A percentile compares a stretch with the other conserved stretches of the same genome.
These are phyloP conservation scores for Chaetomiaceae sp. DNA, from an alignment of 2,329 filamentous ascomycete species.

Conservation along the genomic window DNA sequence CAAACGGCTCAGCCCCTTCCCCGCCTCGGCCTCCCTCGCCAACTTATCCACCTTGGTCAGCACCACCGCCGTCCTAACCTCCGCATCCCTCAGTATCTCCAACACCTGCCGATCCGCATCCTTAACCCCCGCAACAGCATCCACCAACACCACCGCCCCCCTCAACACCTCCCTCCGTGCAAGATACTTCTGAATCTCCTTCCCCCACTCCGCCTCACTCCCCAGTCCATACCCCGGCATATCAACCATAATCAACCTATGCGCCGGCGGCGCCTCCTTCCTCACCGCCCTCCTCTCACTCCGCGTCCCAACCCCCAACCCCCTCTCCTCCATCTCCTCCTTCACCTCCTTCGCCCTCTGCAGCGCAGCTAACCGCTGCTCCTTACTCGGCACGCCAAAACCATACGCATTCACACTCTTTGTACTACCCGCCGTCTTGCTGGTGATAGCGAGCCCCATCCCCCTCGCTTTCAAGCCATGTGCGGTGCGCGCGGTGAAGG, in stretches of 20 bases:
- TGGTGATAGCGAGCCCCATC: conserved; percentile 48
- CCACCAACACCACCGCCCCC: conserved; percentile 51
- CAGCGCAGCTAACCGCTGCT: conserved; percentile 9
- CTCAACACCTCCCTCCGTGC: conserved; percentile 42
- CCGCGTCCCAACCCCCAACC: conserved; percentile 9
- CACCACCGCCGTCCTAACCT: conserved; percentile 45
- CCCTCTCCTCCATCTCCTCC: not conserved
- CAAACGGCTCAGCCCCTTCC: conserved; percentile 14
- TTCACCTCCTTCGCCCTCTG: conserved; percentile 5
- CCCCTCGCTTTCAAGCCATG: conserved; percentile 35
- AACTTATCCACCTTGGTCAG: conserved; percentile 56
- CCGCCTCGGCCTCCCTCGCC: conserved; percentile 17
- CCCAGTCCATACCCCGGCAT: conserved; percentile 37
- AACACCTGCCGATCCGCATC: conserved; percentile 46
- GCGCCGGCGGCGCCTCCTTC: conserved; percentile 39
- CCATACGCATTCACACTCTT: conserved; percentile 53
- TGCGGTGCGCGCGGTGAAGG: conserved; percentile 25
- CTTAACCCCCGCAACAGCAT: conserved; percentile 49
- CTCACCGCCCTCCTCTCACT: conserved; percentile 14
- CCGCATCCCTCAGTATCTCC: conserved; percentile 41
- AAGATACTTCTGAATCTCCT: conserved; percentile 49
- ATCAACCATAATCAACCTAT: conserved; percentile 44
- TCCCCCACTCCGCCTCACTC: conserved; percentile 46
- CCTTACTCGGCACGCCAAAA: conserved; percentile 41
- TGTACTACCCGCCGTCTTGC: conserved; percentile 49